Evolutionary conservation across 768 basidiomycete species (phyloP), one percentile per base, ranked within the genome.

Genomic region (Suillus spraguei): DNA sequence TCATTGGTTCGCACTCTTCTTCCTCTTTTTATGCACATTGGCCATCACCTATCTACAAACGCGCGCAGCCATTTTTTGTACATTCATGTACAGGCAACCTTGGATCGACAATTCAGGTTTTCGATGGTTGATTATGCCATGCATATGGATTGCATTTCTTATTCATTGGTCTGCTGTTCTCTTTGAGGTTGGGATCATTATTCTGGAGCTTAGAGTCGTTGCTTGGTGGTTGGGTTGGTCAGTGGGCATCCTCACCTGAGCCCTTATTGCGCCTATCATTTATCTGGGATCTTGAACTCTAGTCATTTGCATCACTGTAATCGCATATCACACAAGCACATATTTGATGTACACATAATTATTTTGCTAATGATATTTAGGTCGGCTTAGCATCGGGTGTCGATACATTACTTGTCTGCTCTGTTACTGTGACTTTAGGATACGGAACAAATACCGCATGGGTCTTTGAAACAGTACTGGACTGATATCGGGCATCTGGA

Each of bases 141-240:
- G 87, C 67, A 90, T 88, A 69, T 86, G 82, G 82, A 71, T 86
- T n/a, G 77, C 79, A 9, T 85, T 90, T 17, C 44, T 90, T 14
- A 83, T 90, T 24, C 87, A 88, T 68, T 91, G 89, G 87, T 73
- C 81, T 66, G 87, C 87, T 5, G 85, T 90, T 50, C 54, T 84
- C n/a, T 71, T 85, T 33, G 90, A 92, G 70, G 71, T 80, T 64
- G 80, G 76, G 39, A 75, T 91, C 63, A 81, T 92, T 14, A 64
- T 86, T 17, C 77, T 86, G 63, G 82, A 91, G 71, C 49, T 86
- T 46, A 85, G 81, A 5, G 83, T 89, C 24, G 76, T 87, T 47
- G 69, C 80, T 10, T 93, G 91, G 91, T 93, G 91, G 91, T 69
- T 84, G 61, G 90, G 89, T 32, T 93, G 91, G 91, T 79, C 79